phyloP scores from a whole-genome alignment of 139 green algal species.

The Ettlia oleoabundans region DNA sequence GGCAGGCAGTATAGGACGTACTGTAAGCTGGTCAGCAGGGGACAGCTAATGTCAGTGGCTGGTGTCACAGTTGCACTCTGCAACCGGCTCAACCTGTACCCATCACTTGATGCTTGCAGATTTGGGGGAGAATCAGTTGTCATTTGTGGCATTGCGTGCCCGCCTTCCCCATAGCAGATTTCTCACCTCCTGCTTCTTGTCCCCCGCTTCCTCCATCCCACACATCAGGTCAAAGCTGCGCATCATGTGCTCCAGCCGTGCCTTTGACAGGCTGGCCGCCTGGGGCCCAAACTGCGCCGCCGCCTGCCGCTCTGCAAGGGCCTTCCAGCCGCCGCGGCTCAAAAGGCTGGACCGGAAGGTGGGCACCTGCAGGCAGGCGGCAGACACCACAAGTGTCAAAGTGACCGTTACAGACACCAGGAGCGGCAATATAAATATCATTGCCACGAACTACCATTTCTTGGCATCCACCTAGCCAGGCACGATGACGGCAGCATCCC shows the following conservation, averaged over 20 bases:
- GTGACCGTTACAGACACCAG: too few species aligned
- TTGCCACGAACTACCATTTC: too few species aligned
- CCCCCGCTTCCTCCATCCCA: slow-evolving; percentile 26
- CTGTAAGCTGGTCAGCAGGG: not conserved
- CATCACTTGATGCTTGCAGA: too few species aligned
- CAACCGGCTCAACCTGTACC: not conserved
- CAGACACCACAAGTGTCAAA: not conserved
- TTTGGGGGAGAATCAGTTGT: too few species aligned
- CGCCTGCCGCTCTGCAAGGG: slow-evolving; percentile 41
- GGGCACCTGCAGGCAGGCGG: slow-evolving; percentile 55
- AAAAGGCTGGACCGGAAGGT: slow-evolving; percentile 58
- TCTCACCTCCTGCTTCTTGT: not conserved
- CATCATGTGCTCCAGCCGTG: slow-evolving; percentile 57
- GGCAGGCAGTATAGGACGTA: not conserved
- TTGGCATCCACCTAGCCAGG: not conserved
- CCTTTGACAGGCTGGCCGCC: slow-evolving; percentile 33
- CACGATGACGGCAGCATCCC: not conserved
- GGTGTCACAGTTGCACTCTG: not conserved
- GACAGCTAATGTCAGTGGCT: too few species aligned
- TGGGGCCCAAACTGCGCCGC: slow-evolving; percentile 41
- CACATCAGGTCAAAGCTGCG: slow-evolving; percentile 57
- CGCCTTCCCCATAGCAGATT: too few species aligned
- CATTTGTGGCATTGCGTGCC: too few species aligned
- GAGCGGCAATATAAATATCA: too few species aligned
- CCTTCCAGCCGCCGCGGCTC: slow-evolving; percentile 58